These are phyloP conservation scores for Neofusicoccum sp. DNA, from an alignment of 2,329 filamentous ascomycete genomes.

Conservation along the genomic window DNA sequence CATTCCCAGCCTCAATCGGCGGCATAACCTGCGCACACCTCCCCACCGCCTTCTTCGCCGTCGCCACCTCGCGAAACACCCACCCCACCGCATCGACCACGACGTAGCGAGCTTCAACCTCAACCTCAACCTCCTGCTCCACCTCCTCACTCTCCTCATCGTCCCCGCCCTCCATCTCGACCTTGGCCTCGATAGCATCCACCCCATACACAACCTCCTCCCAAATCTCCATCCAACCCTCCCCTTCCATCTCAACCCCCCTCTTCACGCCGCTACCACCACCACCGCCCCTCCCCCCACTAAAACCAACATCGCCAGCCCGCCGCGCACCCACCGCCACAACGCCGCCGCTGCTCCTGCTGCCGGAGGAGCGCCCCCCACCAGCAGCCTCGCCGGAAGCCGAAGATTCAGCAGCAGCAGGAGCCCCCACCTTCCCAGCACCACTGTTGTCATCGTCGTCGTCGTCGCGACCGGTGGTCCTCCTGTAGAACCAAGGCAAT, in stretches of 20 bases:
- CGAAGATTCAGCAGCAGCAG: background rate
- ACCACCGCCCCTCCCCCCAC: no score
- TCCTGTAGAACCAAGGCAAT: background rate
- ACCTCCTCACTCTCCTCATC: background rate
- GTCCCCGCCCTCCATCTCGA: background rate
- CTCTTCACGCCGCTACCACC: no score
- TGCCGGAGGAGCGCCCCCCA: no score
- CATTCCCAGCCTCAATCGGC: slow-evolving; percentile 24
- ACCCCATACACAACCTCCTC: background rate
- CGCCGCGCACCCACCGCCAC: no score
- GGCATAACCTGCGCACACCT: background rate
- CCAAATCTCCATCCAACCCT: background rate
- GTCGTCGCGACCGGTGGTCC: background rate
- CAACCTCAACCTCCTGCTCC: background rate
- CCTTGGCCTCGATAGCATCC: background rate
- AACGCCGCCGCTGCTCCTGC: no score
- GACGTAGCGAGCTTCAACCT: background rate
- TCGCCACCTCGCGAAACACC: slow-evolving; percentile 2
- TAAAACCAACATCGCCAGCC: no score
- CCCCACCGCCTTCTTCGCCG: background rate
- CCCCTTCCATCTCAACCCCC: no score
- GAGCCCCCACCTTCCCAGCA: no score
- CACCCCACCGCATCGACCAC: slow-evolving; percentile 8
- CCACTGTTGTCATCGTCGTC: background rate
- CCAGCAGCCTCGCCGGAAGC: background rate